Evolutionary conservation across 129 eudicot species (phyloP), one percentile per base, ranked within the genome.

Genomic region (Tanacetum coccineum): DNA sequence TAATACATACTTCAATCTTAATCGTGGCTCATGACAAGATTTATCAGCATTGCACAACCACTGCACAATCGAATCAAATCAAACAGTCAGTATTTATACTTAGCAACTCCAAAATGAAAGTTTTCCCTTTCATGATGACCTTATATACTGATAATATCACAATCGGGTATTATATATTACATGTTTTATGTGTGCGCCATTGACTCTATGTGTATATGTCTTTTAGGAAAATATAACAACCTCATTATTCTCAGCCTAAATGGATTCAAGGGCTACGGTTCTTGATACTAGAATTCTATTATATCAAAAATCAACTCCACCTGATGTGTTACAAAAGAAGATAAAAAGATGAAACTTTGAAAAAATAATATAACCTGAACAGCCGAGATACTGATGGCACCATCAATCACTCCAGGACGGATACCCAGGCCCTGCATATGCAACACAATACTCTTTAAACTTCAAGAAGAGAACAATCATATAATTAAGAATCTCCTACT

Each of bases 21-120:
- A 61, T 15, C 99, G 89, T 46, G 99, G 99, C 73, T 93, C 96
- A 46, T 93, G 99, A 64, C 79, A 93, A 59, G 99, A 93, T 80
- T 86, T 93, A 84, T 93, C 99, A 65, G 99, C 99, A 75, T 89
- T 88, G 84, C 99, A 86, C 70, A 93, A 66, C 99, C 99, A 93
- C 99, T 89, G 86, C 65, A 68, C 18, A 55, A 66, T 36, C 61
- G 56, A 68, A 62, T 22, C 18, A 50, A 47, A 67, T 40, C 15
- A 42, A 64, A 56, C 8, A 54, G 50, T 75, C 17, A 67, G 36
- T n/a, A 44, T 13, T 12, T 49, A 2, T n/a, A 76, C 13, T 49
- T 60, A 28, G 3, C 18, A 68, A 68, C 30, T 59, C 15, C 13
- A 10, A 48, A 47, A 54, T 26, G 25, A 13, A 22, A 22, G 64